Base-by-base conservation (phyloP, 1,284 basidiomycete genomes). In the Lentinula novae-zelandiae region DNA sequence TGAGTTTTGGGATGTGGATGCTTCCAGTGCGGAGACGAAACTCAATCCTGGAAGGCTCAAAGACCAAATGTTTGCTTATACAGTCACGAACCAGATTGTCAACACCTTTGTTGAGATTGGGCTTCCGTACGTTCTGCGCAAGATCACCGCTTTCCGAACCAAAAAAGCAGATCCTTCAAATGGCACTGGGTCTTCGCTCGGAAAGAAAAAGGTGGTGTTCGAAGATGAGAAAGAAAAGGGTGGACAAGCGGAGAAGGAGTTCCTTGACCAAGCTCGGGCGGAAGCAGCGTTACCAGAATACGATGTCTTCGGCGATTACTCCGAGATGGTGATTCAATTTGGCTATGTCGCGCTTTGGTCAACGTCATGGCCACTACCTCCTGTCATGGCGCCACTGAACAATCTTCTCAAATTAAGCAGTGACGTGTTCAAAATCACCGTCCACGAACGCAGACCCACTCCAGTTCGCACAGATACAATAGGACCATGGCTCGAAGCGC, bases 241-340 rank as follows among this genome's bases (percentile, higher is more conserved):
- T 22, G 82, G 80, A 0, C 73, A 80, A 66, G 84, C 83, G 63
- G 92, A 95, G 69, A 76, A 84, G 20, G 82, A 82, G 58, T 93
- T 92, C 70, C 75, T 98, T 66, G 85, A 92, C 67, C 78, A 83
- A 53, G 89, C 97, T 22, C 79, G 92, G 53, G 76, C 80, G 60
- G 92, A 99, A 76, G 87, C 91, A 6, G 82, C 82, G 9, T 77
- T 97, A 54, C 92, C 95, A 0, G 85, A 88, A 44, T 98, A 98
- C 69, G 83, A 85, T 53, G 75, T 89, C 3, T 94, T 93, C 68
- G 82, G 77, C 62, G 95, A 97, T 75, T 98, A 96, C 73, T 88
- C 87, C 68, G 96, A 98, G 78, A 97, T 98, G 95, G 92, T 94
- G 31, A 93, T 92, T 3, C 89, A 95, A 73, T 96, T 97, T 70